Evolutionary conservation across 2,329 filamentous ascomycete species (phyloP), one percentile per base, ranked within the genome.

Genomic region (Xylaria sp.): DNA sequence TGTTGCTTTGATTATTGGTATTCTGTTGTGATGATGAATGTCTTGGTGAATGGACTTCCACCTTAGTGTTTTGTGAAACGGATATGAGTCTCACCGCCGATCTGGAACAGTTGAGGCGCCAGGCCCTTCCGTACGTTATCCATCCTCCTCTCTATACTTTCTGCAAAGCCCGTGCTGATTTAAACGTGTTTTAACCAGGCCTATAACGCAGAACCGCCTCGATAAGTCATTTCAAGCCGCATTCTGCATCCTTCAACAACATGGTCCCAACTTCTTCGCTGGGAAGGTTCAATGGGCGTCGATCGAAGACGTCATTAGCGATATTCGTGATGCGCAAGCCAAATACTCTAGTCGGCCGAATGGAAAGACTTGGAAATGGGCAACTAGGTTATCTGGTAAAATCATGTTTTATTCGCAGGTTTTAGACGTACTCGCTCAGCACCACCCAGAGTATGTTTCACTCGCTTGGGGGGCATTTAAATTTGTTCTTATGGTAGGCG

Each of bases 341-440:
- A 53, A 33, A 5, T 53, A 53, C 49, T 31, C 23, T 5, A 31
- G 26, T 51, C 31, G 44, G 26, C 44, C 31, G 28, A 59, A 46
- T n/a, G 31, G 36, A 31, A 54, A 63, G 26, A 38, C 48, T 9
- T 57, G 40, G 36, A 54, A 20, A 48, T 54, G 49, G 56, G 9
- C 33, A 3, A 11, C 33, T 17, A 59, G 33, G 56, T n/a, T 59
- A n/a, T 59, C 56, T 23, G 23, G 56, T 6, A 44, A 33, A 20
- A 33, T 59, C 7, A 11, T 33, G 20, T 46, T 38, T 11, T 60
- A 60, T 11, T 38, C 36, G 15, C 31, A 40, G 20, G 58, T 56
- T 13, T 73, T 66, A 58, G 63, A 66, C 20, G 57, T 48, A 3
- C 58, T 66, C 33, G 40, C 58, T 33, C 57, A 66, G 33, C 63